phyloP scores from a whole-genome alignment of 441 rosid genomes.

The Jatropha multifida region DNA sequence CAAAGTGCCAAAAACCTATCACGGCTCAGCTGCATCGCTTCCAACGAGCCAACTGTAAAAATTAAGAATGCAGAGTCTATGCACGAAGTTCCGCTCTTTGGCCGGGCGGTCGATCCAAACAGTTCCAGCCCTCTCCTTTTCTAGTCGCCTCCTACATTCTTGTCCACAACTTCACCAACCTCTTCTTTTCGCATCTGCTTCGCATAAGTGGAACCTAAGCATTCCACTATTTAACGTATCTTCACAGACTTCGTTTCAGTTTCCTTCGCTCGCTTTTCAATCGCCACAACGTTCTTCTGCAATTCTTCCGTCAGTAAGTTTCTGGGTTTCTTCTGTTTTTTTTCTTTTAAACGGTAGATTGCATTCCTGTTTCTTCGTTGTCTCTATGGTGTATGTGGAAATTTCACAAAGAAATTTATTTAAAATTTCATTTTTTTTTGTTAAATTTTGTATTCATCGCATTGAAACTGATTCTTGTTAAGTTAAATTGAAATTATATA shows the following conservation, averaged over 20 bases:
- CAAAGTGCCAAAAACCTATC: neutral
- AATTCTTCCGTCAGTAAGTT: conserved; percentile 43
- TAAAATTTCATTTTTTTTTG: neutral
- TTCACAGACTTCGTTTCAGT: conserved; percentile 19
- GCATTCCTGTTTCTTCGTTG: neutral
- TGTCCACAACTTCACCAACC: conserved; percentile 30
- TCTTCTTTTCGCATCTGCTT: conserved; percentile 26
- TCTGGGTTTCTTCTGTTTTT: conserved; percentile 1
- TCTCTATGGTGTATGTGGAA: neutral
- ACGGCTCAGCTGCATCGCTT: neutral
- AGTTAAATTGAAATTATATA: neutral
- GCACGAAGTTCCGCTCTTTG: conserved; percentile 59
- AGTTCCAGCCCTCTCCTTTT: conserved; percentile 19
- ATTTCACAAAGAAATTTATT: neutral
- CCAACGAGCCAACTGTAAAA: neutral
- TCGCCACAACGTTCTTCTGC: conserved; percentile 28
- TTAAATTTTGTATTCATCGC: neutral
- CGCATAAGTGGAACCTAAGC: conserved; percentile 36
- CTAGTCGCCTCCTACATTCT: conserved; percentile 46
- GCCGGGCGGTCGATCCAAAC: conserved; percentile 38
- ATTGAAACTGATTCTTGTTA: neutral
- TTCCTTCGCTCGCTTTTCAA: conserved; percentile 24
- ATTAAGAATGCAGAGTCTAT: conserved; percentile 61
- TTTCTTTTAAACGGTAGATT: neutral
- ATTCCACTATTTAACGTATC: conserved; percentile 26